These are phyloP conservation scores for Zygnema cylindricum DNA, from an alignment of 139 green algal genomes.

Conservation along the genomic window DNA sequence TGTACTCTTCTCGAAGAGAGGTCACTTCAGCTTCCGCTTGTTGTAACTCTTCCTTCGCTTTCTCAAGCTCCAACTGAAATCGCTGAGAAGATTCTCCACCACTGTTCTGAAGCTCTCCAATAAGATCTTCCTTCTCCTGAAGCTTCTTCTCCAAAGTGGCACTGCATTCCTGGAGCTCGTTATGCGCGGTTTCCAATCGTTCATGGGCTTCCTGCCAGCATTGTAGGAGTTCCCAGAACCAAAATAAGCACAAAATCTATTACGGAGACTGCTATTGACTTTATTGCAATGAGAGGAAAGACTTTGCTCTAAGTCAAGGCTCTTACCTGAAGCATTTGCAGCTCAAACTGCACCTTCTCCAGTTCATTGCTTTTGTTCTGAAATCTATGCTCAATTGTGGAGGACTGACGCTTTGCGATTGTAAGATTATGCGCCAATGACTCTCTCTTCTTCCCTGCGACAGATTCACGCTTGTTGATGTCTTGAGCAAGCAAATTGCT, in stretches of 20 bases:
- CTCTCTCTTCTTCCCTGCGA: slow-evolving; percentile 59
- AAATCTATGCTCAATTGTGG: slow-evolving; percentile 7
- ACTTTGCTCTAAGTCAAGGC: no score
- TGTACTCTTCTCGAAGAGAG: not conserved
- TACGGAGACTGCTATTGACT: no score
- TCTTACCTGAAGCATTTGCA: slow-evolving; percentile 44
- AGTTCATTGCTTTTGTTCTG: slow-evolving; percentile 31
- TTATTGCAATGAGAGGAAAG: no score
- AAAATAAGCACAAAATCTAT: no score
- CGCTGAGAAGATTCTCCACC: not conserved
- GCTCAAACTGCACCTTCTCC: slow-evolving; percentile 25
- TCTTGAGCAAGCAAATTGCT: slow-evolving; percentile 72
- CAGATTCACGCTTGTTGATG: slow-evolving; percentile 82
- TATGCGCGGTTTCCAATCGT: not conserved
- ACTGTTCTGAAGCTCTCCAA: no score
- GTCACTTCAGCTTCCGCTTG: not conserved
- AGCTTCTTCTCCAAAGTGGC: not conserved
- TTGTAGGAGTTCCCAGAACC: no score
- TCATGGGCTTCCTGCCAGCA: slow-evolving; percentile 23
- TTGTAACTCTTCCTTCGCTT: not conserved
- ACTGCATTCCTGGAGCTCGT: not conserved
- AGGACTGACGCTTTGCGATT: slow-evolving; percentile 16
- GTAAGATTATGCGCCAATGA: not conserved
- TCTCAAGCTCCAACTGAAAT: not conserved
- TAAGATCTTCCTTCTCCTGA: not conserved